These are phyloP conservation scores for Aspergillus neoniger DNA, from an alignment of 2,329 filamentous ascomycete species.

Conservation along the genomic window DNA sequence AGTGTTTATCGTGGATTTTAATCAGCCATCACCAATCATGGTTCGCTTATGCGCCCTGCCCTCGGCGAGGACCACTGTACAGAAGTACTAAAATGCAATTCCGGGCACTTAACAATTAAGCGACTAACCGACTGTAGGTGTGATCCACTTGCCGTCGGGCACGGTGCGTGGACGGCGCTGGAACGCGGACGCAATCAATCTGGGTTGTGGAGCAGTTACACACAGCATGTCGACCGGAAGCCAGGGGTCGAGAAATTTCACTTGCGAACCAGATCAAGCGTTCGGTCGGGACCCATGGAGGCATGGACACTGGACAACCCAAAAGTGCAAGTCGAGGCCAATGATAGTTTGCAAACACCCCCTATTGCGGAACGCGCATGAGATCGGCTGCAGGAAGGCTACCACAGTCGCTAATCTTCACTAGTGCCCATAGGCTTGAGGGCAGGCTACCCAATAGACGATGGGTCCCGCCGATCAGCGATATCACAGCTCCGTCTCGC, in stretches of 20 bases:
- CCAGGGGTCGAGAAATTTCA: background rate
- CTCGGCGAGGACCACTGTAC: background rate
- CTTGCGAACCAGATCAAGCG: background rate
- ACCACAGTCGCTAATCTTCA: slow-evolving; percentile 13
- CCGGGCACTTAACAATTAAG: background rate
- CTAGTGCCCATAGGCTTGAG: slow-evolving; percentile 13
- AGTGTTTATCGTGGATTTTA: slow-evolving; percentile 1
- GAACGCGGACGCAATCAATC: background rate
- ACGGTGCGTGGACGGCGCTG: background rate
- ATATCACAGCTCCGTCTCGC: background rate
- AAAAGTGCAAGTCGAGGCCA: background rate
- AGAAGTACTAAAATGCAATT: background rate
- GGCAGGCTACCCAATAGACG: slow-evolving; percentile 13
- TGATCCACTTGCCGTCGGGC: slow-evolving; percentile 3
- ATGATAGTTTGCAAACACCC: background rate
- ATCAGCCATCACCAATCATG: slow-evolving; percentile 1
- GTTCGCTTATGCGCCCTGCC: slow-evolving; percentile 5
- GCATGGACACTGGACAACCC: background rate
- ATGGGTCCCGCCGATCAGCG: slow-evolving; percentile 15
- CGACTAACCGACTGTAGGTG: background rate
- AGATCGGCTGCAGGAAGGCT: slow-evolving; percentile 10
- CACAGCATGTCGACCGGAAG: background rate
- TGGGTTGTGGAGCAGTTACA: background rate
- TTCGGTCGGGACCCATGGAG: background rate
- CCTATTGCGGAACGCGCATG: slow-evolving; percentile 14